Evolutionary conservation across 805 yeast genomes (phyloP).

Genomic region (Saturnispora mendoncae): DNA sequence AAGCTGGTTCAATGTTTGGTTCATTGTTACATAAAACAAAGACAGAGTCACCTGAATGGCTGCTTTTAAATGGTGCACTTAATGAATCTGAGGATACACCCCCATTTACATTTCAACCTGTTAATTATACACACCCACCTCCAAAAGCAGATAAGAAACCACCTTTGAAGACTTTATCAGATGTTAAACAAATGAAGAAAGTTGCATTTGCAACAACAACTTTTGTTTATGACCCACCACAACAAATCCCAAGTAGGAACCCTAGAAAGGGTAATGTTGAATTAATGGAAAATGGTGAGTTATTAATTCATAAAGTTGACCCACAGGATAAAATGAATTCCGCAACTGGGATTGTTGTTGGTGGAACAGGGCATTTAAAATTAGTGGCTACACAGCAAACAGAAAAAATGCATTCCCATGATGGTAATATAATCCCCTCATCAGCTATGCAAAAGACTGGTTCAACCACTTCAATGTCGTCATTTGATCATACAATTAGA

Average conservation of each 20-base stretch:
- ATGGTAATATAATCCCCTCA: too few relatives aligned
- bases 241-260: slow-evolving; percentile 80
- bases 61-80: slow-evolving; percentile 15
- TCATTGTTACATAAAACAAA: slow-evolving; percentile 24
- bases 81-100: slow-evolving; percentile 20
- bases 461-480: slow-evolving; percentile 14
- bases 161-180: slow-evolving; percentile 22
- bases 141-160: slow-evolving; percentile 22
- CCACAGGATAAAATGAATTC: slow-evolving; percentile 28
- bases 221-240: slow-evolving; percentile 78
- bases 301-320: slow-evolving; percentile 27
- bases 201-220: slow-evolving; percentile 74
- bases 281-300: slow-evolving; percentile 26
- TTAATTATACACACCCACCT: slow-evolving; percentile 25
- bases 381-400: too few relatives aligned
- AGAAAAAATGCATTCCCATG: too few relatives aligned
- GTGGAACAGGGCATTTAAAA: slow-evolving; percentile 63
- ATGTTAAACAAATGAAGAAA: slow-evolving; percentile 39
- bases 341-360: slow-evolving; percentile 69
- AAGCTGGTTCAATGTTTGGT: slow-evolving; percentile 23
- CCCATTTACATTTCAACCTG: slow-evolving; percentile 16
- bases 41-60: slow-evolving; percentile 16
- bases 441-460: slow-evolving; percentile 15
- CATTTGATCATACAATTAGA: slow-evolving; percentile 24
- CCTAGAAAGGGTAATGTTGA: slow-evolving; percentile 74